Conservation (phyloP, 163 green algal species). For the Scenedesmus sp. region DNA sequence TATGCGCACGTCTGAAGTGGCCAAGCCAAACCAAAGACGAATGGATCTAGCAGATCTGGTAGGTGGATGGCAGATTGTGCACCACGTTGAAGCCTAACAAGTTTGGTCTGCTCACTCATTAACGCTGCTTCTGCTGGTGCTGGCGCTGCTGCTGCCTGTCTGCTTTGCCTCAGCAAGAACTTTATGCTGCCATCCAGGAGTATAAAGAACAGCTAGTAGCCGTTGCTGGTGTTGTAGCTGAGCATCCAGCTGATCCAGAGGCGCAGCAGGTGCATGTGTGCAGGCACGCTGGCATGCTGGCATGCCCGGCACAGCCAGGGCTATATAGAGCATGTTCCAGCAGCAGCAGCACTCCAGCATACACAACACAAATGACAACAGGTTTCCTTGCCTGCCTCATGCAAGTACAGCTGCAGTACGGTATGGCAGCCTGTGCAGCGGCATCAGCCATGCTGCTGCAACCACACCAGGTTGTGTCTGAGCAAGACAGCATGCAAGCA, state of each 20-base stretch:
- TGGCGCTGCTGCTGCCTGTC: not conserved
- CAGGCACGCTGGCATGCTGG: not conserved
- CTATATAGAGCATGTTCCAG: not conserved
- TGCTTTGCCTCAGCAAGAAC: conserved; percentile 12
- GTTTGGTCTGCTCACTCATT: not conserved
- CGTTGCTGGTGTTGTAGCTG: conserved; percentile 26
- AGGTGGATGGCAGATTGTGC: not conserved
- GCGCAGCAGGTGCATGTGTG: not conserved
- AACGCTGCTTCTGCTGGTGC: not conserved
- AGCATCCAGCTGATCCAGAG: conserved; percentile 38
- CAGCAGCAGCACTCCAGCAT: not conserved
- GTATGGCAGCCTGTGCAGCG: too few species aligned
- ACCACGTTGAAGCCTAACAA: not conserved
- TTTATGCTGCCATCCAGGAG: conserved; percentile 38
- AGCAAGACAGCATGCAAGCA: too few species aligned
- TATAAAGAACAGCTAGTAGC: conserved; percentile 44
- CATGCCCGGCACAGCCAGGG: not conserved
- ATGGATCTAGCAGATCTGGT: conserved; percentile 1
- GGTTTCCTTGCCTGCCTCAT: too few species aligned
- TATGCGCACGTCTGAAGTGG: not conserved
- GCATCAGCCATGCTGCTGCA: too few species aligned
- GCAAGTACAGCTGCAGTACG: too few species aligned
- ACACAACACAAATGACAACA: not conserved
- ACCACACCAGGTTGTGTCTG: too few species aligned
- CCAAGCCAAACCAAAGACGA: not conserved